Base-by-base conservation (phyloP, 441 rosid species). In the Erysimum cheiri region DNA sequence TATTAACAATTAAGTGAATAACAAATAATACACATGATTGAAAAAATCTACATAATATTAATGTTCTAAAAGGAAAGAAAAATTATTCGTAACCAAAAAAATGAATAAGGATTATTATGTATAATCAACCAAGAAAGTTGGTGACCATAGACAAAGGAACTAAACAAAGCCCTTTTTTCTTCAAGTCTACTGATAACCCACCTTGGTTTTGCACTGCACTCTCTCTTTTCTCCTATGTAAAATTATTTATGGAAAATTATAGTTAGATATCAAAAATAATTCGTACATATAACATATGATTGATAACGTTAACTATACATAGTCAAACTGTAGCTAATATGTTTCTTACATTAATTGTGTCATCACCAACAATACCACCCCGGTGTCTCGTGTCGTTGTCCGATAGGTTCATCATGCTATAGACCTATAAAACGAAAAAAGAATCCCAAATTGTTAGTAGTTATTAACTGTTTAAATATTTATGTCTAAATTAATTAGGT, bases 111-210 rank as follows among this genome's bases (percentile, higher is more conserved):
- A 13, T 14, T 7, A 6, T 50, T 52, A 33, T 24, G 36, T 44
- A 17, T 19, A 22, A 57, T 82, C 65, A 79, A 59, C 73, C 81
- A 32, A 80, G 77, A 76, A 70, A 82, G 64, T 86, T 78, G 6
- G 71, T 80, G 44, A 74, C 72, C 77, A 74, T 56, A 4, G 85
- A 78, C 48, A 82, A 53, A 73, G 85, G 84, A 78, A 80, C 85
- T 41, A 86, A 78, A 77, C 88, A 82, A 60, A 80, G 86, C 17
- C 84, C 87, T 58, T 60, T 86, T 53, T 76, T 69, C 80, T 80
- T 70, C 78, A 86, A 70, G 46, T 77, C 81, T 43, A 79, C 54
- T 29, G 78, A 60, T 60, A 46, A 24, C 39, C 67, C 85, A 64
- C 69, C 74, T 59, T 57, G 28, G 15, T 75, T 64, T 64, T 17